Base-by-base conservation (phyloP, 352 stramenopile species). In the Phytophthora agathidicida region DNA sequence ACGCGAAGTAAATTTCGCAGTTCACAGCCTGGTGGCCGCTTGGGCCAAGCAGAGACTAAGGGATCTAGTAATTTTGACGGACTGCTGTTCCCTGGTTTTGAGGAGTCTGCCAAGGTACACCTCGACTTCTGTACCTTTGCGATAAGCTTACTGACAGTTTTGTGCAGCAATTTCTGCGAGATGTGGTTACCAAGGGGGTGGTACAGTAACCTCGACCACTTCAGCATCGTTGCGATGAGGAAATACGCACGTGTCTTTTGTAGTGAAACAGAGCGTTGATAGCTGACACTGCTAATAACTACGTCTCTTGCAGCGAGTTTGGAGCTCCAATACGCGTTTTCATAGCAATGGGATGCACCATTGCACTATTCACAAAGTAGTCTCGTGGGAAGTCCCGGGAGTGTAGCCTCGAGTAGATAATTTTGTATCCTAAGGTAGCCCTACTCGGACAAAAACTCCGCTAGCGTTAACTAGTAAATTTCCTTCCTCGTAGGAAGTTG, bases 1-100 rank as follows among this genome's bases (percentile, higher is more conserved):
- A 38, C 96, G 98, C 68, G 98, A 93, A 71, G 94, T 98, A 17
- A 98, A 98, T 64, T 98, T 96, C 72, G 97, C 94, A 0, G 65
- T 97, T 3, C 73, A 93, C 17, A 93, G 98, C 66, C 80, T 98
- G 26, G 74, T 96, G 3, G 68, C 78, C 13, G 57, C 84, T 22
- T 98, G 88, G 89, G 77, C 88, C 1, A 69, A 65, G 19, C 70
- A 86, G 10, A 73, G 89, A 30, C 41, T 79, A n/a, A 41, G 55
- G 19, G 71, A 90, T 45, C 38, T 93, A 17, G 56, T 90, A 3
- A 43, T 96, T 16, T 51, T 96, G 22, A 83, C 77, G 2, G 82
- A 89, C 46, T 91, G 79, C 51, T 60, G 73, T 27, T 89, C 79
- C 7, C 75, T 1, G 77, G 80, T 9, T 91, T 88, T 36, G 82